phyloP scores from a whole-genome alignment of 2,329 filamentous ascomycete genomes.

The Tolypocladium cylindrosporum region DNA sequence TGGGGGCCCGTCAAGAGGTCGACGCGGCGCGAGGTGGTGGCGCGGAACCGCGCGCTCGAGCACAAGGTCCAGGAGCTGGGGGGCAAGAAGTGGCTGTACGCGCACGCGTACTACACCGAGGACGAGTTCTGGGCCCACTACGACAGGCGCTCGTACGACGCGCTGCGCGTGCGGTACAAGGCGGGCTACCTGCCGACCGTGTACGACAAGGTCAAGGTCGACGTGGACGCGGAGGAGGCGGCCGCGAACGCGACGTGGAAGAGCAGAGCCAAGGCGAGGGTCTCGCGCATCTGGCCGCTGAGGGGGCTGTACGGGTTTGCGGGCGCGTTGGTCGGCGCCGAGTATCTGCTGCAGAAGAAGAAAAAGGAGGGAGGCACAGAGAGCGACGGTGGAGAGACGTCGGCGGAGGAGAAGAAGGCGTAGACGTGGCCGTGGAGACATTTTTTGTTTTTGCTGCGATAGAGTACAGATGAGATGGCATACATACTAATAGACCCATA shows the following conservation, averaged over 20 bases:
- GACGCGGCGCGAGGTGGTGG: constrained; percentile 35
- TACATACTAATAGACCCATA: neutral
- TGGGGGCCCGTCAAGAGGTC: constrained; percentile 40
- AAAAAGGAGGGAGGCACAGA: constrained; percentile 10
- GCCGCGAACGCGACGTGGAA: constrained; percentile 22
- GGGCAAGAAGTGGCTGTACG: constrained; percentile 63
- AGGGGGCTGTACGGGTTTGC: constrained; percentile 36
- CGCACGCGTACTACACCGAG: constrained; percentile 57
- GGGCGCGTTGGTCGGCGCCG: constrained; percentile 31
- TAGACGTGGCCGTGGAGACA: neutral
- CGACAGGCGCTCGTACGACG: constrained; percentile 48
- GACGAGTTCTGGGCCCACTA: constrained; percentile 61
- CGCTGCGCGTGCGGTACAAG: constrained; percentile 45
- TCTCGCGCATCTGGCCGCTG: constrained; percentile 26
- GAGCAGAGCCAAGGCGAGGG: constrained; percentile 15
- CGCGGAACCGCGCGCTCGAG: constrained; percentile 51
- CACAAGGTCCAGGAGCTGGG: constrained; percentile 44
- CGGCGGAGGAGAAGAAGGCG: neutral
- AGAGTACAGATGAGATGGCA: neutral
- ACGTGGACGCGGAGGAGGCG: constrained; percentile 23
- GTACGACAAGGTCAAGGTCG: constrained; percentile 56
- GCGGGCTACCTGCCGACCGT: constrained; percentile 52
- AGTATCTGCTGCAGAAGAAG: constrained; percentile 33
- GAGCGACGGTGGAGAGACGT: neutral
- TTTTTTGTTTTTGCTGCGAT: neutral